These are phyloP conservation scores for Clonostachys rhizophaga DNA, from an alignment of 2,329 filamentous ascomycete species.

Conservation along the genomic window DNA sequence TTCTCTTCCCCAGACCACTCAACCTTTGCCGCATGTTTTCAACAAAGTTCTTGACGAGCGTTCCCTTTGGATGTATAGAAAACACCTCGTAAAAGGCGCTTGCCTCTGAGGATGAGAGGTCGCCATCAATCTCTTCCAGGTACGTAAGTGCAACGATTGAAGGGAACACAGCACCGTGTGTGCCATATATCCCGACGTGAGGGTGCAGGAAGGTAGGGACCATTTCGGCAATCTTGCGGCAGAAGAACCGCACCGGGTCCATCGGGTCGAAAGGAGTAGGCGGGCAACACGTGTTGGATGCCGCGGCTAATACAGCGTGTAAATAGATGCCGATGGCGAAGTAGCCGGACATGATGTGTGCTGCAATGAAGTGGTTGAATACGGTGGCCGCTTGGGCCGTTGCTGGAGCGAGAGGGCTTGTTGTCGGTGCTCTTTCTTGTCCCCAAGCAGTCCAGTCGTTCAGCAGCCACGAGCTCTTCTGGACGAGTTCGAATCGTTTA, in stretches of 20 bases:
- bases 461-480: neutral
- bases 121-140: neutral
- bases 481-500: neutral
- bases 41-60: no score
- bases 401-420: neutral
- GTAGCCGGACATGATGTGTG: neutral
- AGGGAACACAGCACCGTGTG: neutral
- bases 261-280: neutral
- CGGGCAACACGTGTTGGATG: neutral
- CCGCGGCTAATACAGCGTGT: neutral
- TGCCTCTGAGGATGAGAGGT: no score
- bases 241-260: no score
- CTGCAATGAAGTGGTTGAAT: neutral
- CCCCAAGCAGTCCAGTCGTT: neutral
- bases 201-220: neutral
- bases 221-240: neutral
- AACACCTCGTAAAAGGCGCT: no score
- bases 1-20: no score
- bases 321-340: neutral
- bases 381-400: neutral
- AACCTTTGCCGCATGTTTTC: no score
- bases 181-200: neutral
- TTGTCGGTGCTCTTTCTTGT: neutral
- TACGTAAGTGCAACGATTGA: neutral
- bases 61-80: no score